These are phyloP conservation scores for Zasmidium angulare DNA, from an alignment of 2,329 filamentous ascomycete species.

Conservation along the genomic window DNA sequence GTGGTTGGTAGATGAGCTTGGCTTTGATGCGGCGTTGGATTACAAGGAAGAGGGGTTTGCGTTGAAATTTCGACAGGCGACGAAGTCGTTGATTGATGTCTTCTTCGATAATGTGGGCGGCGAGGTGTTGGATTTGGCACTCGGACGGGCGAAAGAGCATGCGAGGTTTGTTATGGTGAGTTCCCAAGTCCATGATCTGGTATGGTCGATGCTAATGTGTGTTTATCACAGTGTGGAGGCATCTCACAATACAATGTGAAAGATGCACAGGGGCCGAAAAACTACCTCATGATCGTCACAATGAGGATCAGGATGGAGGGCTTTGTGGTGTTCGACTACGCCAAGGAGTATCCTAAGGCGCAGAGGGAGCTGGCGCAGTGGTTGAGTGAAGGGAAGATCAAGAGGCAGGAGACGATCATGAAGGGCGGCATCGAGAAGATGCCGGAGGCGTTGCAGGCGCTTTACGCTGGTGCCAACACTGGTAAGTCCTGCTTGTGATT, in stretches of 20 bases:
- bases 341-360: constrained; percentile 57
- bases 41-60: constrained; percentile 67
- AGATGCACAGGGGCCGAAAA: constrained; percentile 54
- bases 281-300: constrained; percentile 53
- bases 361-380: constrained; percentile 53
- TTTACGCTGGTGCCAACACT: constrained; percentile 49
- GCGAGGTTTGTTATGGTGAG: constrained; percentile 63
- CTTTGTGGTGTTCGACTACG: constrained; percentile 72
- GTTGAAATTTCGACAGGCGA: constrained; percentile 60
- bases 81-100: constrained; percentile 56
- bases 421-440: constrained; percentile 49
- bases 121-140: constrained; percentile 65
- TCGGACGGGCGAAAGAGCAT: constrained; percentile 59
- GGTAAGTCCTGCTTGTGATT: constrained; percentile 40
- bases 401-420: constrained; percentile 48
- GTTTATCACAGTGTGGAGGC: constrained; percentile 55
- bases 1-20: constrained; percentile 64
- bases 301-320: constrained; percentile 65
- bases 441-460: constrained; percentile 47
- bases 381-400: constrained; percentile 60
- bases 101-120: constrained; percentile 74
- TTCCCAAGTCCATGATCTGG: no score
- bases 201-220: not conserved
- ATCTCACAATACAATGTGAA: constrained; percentile 68
- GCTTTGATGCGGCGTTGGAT: constrained; percentile 67